Evolutionary conservation across 1,284 basidiomycete species (phyloP).

Genomic region (Blastosporella zonata): DNA sequence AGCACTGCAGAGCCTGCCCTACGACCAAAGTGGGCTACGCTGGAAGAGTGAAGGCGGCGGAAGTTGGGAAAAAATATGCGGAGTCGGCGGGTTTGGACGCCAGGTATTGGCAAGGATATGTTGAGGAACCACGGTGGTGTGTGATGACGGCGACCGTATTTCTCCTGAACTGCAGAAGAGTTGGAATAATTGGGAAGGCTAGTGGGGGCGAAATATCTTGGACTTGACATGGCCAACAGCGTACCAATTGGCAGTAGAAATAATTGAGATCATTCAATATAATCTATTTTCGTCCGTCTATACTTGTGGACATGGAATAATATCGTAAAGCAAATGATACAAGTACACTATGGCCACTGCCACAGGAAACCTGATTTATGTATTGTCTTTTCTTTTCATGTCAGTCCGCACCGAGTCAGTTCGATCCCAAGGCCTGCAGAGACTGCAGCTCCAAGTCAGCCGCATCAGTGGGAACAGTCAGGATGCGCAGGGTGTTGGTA

Average conservation of each 20-base stretch:
- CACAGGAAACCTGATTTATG: neutral
- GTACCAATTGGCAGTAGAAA: neutral
- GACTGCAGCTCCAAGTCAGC: slow-evolving; percentile 82
- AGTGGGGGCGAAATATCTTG: slow-evolving; percentile 40
- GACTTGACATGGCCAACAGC: slow-evolving; percentile 38
- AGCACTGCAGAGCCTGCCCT: slow-evolving; percentile 51
- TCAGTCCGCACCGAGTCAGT: slow-evolving; percentile 12
- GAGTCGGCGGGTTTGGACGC: slow-evolving; percentile 47
- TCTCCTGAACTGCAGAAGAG: slow-evolving; percentile 66
- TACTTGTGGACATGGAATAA: slow-evolving; percentile 4
- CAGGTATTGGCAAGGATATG: slow-evolving; percentile 60
- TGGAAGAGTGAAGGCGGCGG: slow-evolving; percentile 54
- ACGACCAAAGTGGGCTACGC: slow-evolving; percentile 55
- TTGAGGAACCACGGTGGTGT: slow-evolving; percentile 52
- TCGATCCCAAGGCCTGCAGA: slow-evolving; percentile 37
- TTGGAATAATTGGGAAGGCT: slow-evolving; percentile 26
- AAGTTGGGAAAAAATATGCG: slow-evolving; percentile 64
- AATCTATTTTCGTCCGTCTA: neutral
- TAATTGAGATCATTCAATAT: neutral
- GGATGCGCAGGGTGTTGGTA: slow-evolving; percentile 79
- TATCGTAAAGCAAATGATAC: slow-evolving; percentile 1
- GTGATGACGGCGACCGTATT: slow-evolving; percentile 51
- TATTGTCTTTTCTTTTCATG: neutral
- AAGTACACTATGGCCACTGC: slow-evolving; percentile 6
- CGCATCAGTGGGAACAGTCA: slow-evolving; percentile 82